Evolutionary conservation across 2,329 filamentous ascomycete genomes (phyloP).

Genomic region (Xylariaceae sp.): DNA sequence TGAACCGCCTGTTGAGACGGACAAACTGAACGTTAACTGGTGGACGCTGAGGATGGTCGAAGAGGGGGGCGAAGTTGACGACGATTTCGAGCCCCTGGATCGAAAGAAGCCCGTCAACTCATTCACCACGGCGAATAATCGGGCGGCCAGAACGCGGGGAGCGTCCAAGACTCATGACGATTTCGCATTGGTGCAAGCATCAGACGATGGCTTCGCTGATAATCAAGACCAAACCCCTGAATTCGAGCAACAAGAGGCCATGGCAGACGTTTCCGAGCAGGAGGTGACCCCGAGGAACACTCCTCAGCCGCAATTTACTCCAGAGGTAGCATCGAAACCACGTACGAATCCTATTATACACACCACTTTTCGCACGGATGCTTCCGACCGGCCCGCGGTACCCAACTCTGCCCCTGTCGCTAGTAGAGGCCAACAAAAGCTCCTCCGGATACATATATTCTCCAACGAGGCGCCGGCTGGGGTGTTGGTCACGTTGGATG

Average conservation of each 20-base stretch:
- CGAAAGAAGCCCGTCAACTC: constrained; percentile 66
- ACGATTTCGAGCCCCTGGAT: constrained; percentile 74
- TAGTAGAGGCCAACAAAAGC: constrained; percentile 58
- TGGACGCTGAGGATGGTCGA: constrained; percentile 81
- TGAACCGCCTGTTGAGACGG: constrained; percentile 55
- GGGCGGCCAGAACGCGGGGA: constrained; percentile 52
- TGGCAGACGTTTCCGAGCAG: constrained; percentile 29
- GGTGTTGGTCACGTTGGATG: constrained; percentile 66
- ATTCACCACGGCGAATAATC: constrained; percentile 76
- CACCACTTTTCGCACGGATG: constrained; percentile 49
- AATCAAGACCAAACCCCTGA: constrained; percentile 63
- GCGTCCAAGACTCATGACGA: constrained; percentile 76
- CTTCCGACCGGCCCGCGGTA: constrained; percentile 45
- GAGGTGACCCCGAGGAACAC: constrained; percentile 40
- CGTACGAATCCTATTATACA: constrained; percentile 54
- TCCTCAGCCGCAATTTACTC: constrained; percentile 33
- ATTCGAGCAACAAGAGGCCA: constrained; percentile 48
- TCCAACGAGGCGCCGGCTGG: constrained; percentile 62
- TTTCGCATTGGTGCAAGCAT: constrained; percentile 71
- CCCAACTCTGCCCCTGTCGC: constrained; percentile 35
- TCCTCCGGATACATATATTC: constrained; percentile 64
- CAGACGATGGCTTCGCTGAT: constrained; percentile 57
- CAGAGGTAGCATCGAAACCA: constrained; percentile 26
- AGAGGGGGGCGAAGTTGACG: constrained; percentile 76
- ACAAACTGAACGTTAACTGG: constrained; percentile 70